Conservation (phyloP, 352 stramenopile genomes). For the Pythium monospermum region DNA sequence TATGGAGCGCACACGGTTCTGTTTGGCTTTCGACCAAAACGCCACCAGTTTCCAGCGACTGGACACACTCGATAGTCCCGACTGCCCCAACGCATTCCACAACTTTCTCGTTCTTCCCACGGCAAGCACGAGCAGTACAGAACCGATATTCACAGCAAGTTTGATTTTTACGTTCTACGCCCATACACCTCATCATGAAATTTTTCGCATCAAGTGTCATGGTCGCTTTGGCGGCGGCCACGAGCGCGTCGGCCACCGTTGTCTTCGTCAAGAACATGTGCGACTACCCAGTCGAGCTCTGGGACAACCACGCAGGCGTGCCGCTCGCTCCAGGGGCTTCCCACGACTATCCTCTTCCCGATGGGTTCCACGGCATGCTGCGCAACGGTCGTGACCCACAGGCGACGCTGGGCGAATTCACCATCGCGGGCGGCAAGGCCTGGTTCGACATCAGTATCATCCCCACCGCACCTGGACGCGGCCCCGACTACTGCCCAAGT, state of each 20-base stretch:
- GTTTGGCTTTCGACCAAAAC: background rate
- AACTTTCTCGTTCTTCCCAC: slow-evolving; percentile 14
- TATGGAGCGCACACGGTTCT: background rate
- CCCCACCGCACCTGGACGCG: slow-evolving; percentile 7
- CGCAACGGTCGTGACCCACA: slow-evolving; percentile 16
- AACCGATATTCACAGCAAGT: no score
- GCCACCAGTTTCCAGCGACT: no score
- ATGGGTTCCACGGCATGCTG: slow-evolving; percentile 23
- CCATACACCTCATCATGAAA: no score
- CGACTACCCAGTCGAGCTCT: slow-evolving; percentile 18
- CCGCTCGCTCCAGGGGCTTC: slow-evolving; percentile 3
- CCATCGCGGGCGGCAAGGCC: slow-evolving; percentile 21
- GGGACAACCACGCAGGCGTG: slow-evolving; percentile 14
- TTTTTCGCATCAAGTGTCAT: slow-evolving; percentile 8
- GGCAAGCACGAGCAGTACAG: slow-evolving; percentile 1
- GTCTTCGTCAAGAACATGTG: slow-evolving; percentile 26
- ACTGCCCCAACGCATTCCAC: slow-evolving; percentile 4
- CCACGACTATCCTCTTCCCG: background rate
- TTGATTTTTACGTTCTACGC: no score
- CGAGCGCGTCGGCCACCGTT: slow-evolving; percentile 5
- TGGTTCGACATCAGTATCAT: slow-evolving; percentile 38
- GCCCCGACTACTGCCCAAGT: slow-evolving; percentile 23
- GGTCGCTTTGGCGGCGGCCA: slow-evolving; percentile 6
- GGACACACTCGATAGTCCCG: no score
- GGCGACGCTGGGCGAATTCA: slow-evolving; percentile 27